A percentile compares a stretch with the other conserved stretches of the same genome.
phyloP scores from a whole-genome alignment of 495 filamentous ascomycete genomes.

The Penicillium fimorum region DNA sequence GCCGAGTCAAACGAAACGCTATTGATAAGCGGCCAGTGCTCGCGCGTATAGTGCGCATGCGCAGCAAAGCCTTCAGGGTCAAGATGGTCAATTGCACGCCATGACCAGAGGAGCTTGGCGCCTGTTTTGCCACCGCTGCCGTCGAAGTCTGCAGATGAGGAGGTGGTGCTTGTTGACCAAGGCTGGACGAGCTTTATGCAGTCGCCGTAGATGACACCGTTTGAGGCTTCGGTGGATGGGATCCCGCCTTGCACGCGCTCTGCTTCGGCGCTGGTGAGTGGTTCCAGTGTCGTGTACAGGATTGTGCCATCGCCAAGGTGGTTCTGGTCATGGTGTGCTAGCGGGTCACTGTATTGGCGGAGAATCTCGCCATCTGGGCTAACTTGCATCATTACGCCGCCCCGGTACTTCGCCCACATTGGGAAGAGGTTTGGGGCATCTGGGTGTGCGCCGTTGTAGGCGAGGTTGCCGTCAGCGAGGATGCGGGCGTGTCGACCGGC shows the following conservation, averaged over 20 bases:
- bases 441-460: constrained; percentile 45
- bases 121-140: constrained; percentile 13
- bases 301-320: constrained; percentile 43
- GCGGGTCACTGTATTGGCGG: constrained; percentile 39
- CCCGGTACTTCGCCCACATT: constrained; percentile 47
- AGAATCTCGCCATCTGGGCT: constrained; percentile 35
- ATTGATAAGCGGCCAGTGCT: constrained; percentile 49
- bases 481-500: constrained; percentile 44
- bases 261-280: constrained; percentile 35
- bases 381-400: constrained; percentile 46
- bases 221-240: constrained; percentile 37
- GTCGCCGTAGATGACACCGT: constrained; percentile 41
- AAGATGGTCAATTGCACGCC: constrained; percentile 44
- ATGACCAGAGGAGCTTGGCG: constrained; percentile 42
- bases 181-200: constrained; percentile 46
- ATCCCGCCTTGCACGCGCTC: constrained; percentile 39
- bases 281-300: constrained; percentile 44
- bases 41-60: constrained; percentile 42
- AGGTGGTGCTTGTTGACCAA: constrained; percentile 15
- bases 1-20: constrained; percentile 34
- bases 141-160: constrained; percentile 29
- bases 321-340: constrained; percentile 48
- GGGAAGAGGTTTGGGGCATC: constrained; percentile 41
- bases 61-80: constrained; percentile 33
- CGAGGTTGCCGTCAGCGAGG: constrained; percentile 43